Evolutionary conservation across 139 green algal species (phyloP).

Genomic region (Coccomyxa sp.): DNA sequence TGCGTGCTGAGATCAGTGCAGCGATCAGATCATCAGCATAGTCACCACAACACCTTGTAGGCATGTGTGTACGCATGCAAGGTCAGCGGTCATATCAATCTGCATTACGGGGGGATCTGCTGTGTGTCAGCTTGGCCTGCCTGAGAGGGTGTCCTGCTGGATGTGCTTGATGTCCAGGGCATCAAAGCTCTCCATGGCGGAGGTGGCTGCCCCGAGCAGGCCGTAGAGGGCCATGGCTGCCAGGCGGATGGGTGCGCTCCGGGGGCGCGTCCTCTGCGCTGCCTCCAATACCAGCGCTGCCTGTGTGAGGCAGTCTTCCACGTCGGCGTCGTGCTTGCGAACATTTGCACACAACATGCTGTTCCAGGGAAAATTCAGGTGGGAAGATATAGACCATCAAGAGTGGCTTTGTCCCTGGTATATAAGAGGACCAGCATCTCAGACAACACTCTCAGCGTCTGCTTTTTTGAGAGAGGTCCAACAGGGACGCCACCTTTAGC

Average conservation of each 20-base stretch:
- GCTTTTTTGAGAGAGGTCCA: neutral
- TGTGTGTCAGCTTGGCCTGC: neutral
- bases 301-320: neutral
- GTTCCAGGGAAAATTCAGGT: too few relatives aligned
- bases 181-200: constrained; percentile 27
- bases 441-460: neutral
- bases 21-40: neutral
- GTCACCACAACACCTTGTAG: neutral
- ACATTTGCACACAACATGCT: neutral
- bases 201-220: constrained; percentile 44
- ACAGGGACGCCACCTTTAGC: constrained; percentile 3
- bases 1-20: neutral
- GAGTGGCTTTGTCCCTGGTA: neutral
- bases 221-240: constrained; percentile 42
- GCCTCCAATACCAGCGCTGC: constrained; percentile 39
- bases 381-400: too few relatives aligned
- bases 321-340: neutral
- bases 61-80: too few relatives aligned
- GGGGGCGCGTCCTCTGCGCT: constrained; percentile 36
- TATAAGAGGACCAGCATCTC: neutral
- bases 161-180: constrained; percentile 71
- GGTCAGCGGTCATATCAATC: too few relatives aligned
- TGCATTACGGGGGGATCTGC: neutral
- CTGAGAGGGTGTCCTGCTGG: constrained; percentile 62
- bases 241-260: constrained; percentile 49